These are phyloP conservation scores for Musa beccarii DNA, from an alignment of 176 grass and related monocot species.

Conservation along the genomic window DNA sequence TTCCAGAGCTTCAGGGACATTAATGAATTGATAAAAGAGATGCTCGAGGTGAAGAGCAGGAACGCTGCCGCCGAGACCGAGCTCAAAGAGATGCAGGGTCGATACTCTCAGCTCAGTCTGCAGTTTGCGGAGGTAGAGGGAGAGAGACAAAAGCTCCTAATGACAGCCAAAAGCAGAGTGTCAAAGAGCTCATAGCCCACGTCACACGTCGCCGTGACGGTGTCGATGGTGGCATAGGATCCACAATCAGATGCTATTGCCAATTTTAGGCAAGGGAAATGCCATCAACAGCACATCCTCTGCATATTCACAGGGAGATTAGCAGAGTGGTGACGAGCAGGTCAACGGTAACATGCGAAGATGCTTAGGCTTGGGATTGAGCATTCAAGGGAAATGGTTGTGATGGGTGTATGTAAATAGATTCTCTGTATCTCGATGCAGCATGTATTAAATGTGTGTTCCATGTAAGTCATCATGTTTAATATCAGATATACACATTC, in stretches of 20 bases:
- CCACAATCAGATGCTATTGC: not conserved
- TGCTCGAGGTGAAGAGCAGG: conserved; percentile 67
- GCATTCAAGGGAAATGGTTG: not conserved
- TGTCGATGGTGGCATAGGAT: too few species aligned
- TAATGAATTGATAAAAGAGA: conserved; percentile 95
- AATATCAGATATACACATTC: conserved; percentile 1
- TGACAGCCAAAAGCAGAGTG: conserved; percentile 54
- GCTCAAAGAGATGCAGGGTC: conserved; percentile 81
- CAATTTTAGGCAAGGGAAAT: too few species aligned
- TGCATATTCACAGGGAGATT: not conserved
- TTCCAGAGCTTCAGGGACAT: conserved; percentile 96
- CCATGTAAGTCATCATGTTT: not conserved
- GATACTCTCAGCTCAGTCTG: conserved; percentile 85
- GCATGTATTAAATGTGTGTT: conserved; percentile 8
- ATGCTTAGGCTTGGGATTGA: not conserved
- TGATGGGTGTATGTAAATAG: conserved; percentile 7
- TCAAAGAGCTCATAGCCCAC: conserved; percentile 36
- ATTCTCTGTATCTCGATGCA: not conserved
- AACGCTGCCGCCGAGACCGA: conserved; percentile 50
- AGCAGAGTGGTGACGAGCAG: not conserved
- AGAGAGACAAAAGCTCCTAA: conserved; percentile 71
- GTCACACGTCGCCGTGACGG: not conserved
- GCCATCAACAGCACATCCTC: too few species aligned
- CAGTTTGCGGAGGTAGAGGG: conserved; percentile 89
- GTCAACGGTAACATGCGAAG: not conserved